Base-by-base conservation (phyloP, 2,329 filamentous ascomycete species). In the Fonsecaea nubica region DNA sequence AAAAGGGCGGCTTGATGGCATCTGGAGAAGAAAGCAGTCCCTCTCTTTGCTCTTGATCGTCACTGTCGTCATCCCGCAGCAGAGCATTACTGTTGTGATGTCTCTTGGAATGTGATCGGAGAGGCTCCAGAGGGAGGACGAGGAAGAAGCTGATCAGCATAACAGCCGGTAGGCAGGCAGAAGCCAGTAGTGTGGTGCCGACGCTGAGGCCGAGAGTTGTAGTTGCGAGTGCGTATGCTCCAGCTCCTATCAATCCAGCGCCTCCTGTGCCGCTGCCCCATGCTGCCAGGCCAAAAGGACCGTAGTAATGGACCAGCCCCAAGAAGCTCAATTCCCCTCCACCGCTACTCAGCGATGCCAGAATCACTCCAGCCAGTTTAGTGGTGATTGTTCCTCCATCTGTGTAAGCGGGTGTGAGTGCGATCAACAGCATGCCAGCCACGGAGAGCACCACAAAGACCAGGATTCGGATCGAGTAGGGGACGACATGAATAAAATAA, bases 181-280 rank as follows among this genome's bases (percentile, higher is more conserved):
- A 93, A 15, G 89, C 86, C 45, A 97, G 80, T 70, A 98, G 78
- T 69, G 90, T 96, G 30, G 84, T 84, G 72, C 86, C 86, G 52
- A 97, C 92, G 60, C 86, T 88, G 70, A 97, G 85, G 0, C 88
- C 88, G 64, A 96, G 82, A 75, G 89, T 91, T 36, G 91, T 93
- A 0, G 94, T 98, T 65, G 95, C 85, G 56, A 94, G 75, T 7
- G 96, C 92, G 79, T 98, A 99, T 13, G 94, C 84, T 0, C 93
- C 93, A 0, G 94, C 92, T 4, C 95, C 95, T 0, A 94, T 84
- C 64, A 99, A 78, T 0, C 94, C 94, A 0, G 94, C 94, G 0
- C 91, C 94, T 1, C 94, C 94, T 0, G 94, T 97, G 0, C 94
- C 94, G 70, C 91, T 94, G 0, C 92, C 91, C 95, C 95, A 99